Evolutionary conservation across 768 basidiomycete genomes (phyloP), one percentile per base, ranked within the genome.

Genomic region (Tubosaeta sp.): DNA sequence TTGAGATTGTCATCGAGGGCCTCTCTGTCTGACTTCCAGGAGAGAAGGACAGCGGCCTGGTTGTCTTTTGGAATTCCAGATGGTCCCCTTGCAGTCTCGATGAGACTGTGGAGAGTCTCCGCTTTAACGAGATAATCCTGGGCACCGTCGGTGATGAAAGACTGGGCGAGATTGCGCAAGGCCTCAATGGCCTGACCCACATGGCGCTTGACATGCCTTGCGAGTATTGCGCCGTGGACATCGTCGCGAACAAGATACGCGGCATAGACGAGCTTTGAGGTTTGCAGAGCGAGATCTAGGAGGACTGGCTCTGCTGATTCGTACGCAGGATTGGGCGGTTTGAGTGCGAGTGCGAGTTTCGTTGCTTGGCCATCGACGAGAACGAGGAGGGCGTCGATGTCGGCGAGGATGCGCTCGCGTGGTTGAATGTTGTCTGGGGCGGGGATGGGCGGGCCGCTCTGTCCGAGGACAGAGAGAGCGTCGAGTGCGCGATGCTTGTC

Each of bases 321-420:
- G 59, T 80, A 77, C 5, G 81, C 71, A 1, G 81, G 81, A 1
- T 74, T 71, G 4, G 79, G 66, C 6, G 85, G 82, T 39, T 84
- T 86, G 46, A 86, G 73, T 1, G 78, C 73, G 32, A 89, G 75
- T 5, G 86, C 73, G 25, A 86, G 65, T 60, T 84, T 87, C 17
- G 85, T 87, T 5, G 78, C 70, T 29, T 76, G 68, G 19, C 71
- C 66, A 64, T 84, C 72, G n/a, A 87, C 61, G 55, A 86, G 73
- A 5, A 80, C 71, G 42, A 87, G 72, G 33, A 88, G 68, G 2
- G 82, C 76, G 19, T 81, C 52, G 16, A 84, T 66, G 61, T 89
- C 87, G 32, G 74, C 73, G 56, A 73, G 77, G 43, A 88, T 57
- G 50, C 76, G 65, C 26, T 68, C 57, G 41, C 70, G 13, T 1